Conservation (phyloP, 257 asterid genomes). For the Nicotiana undulata region DNA sequence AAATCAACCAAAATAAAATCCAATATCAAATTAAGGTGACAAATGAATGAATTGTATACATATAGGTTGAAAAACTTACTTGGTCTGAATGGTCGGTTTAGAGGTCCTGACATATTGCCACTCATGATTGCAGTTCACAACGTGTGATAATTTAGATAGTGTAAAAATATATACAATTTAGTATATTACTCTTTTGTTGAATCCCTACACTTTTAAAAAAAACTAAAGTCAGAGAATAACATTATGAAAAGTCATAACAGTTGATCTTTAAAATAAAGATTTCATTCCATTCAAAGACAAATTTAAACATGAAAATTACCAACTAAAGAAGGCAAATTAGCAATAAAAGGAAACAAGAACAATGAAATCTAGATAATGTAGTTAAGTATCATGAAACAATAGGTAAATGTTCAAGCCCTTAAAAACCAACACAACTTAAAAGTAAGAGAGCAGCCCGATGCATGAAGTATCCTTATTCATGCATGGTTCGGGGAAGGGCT, state of each 20-base stretch:
- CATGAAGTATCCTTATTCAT: too few relatives aligned
- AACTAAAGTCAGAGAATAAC: background rate
- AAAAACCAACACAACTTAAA: background rate
- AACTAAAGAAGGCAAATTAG: background rate
- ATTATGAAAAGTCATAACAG: background rate
- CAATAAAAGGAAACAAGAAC: too few relatives aligned
- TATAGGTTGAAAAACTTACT: slow-evolving; percentile 5
- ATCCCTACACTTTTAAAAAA: background rate
- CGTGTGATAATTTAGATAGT: background rate
- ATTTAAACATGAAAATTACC: too few relatives aligned
- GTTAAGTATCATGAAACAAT: background rate
- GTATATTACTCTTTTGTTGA: background rate
- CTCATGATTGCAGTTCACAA: slow-evolving; percentile 21
- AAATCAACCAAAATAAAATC: background rate
- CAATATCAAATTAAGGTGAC: background rate
- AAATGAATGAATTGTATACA: background rate
- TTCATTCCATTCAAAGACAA: background rate
- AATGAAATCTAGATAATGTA: background rate
- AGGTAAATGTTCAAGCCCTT: background rate
- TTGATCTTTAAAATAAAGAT: background rate
- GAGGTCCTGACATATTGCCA: slow-evolving; percentile 59
- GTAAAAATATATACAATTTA: background rate
- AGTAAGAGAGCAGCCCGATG: too few relatives aligned
- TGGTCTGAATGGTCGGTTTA: slow-evolving; percentile 40
- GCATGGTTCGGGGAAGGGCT: too few relatives aligned